A percentile compares a stretch with the other conserved stretches of the same genome.
Evolutionary conservation across 2,329 filamentous ascomycete species (phyloP).

Genomic region (Verticillium klebahnii): DNA sequence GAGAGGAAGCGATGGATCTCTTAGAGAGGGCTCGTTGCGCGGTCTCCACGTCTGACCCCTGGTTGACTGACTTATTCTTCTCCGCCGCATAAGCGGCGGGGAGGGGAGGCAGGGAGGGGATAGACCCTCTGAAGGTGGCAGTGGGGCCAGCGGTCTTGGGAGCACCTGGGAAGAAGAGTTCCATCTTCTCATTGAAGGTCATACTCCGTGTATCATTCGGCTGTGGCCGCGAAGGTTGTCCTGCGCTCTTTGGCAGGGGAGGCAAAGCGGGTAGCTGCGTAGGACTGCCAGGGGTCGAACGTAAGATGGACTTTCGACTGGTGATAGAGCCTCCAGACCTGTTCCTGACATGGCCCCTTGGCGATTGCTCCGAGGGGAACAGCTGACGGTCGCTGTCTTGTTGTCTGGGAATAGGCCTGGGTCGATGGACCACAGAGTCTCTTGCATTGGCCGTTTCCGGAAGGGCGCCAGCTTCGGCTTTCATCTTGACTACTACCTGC

Average conservation of each 20-base stretch:
- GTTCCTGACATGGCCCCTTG: conserved; percentile 38
- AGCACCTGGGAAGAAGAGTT: conserved; percentile 38
- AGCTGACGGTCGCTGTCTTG: conserved; percentile 39
- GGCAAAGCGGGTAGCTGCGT: conserved; percentile 49
- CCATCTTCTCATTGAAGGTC: conserved; percentile 55
- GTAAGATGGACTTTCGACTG: conserved; percentile 40
- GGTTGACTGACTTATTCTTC: conserved; percentile 13
- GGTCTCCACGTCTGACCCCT: conserved; percentile 6
- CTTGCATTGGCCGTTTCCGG: conserved; percentile 15
- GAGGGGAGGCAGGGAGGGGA: conserved; percentile 39
- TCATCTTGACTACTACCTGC: conserved; percentile 7
- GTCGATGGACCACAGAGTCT: conserved; percentile 47
- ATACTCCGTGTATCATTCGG: conserved; percentile 53
- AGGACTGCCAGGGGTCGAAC: conserved; percentile 38
- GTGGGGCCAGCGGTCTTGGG: conserved; percentile 14
- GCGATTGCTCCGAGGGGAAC: conserved; percentile 40
- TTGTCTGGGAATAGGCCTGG: conserved; percentile 51
- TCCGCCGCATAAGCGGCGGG: conserved; percentile 23
- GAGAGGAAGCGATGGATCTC: conserved; percentile 29
- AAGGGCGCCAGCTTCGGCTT: background rate
- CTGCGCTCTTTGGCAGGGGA: conserved; percentile 37
- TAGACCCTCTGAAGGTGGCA: conserved; percentile 16
- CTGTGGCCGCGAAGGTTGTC: conserved; percentile 31
- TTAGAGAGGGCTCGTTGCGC: conserved; percentile 14
- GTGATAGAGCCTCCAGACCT: conserved; percentile 44